Percentiles rank a stretch among this genome's conserved stretches.
Conservation (phyloP, 176 grass and related monocot genomes). For the Otatea glauca region DNA sequence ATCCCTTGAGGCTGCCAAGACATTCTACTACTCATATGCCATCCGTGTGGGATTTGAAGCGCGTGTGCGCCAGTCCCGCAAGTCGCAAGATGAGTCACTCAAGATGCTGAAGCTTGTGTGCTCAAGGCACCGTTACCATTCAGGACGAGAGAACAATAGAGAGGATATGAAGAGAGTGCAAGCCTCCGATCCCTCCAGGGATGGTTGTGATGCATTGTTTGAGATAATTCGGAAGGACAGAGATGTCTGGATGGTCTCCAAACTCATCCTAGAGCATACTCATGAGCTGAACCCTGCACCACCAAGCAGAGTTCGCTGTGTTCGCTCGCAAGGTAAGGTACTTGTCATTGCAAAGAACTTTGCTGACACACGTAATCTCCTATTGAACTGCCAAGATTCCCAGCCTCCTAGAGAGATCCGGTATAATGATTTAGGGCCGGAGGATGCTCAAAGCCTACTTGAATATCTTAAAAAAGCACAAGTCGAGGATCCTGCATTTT, state of each 20-base stretch:
- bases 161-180: slow-evolving; percentile 63
- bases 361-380: slow-evolving; percentile 84
- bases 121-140: slow-evolving; percentile 90
- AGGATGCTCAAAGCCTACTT: slow-evolving; percentile 78
- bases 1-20: slow-evolving; percentile 79
- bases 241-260: slow-evolving; percentile 77
- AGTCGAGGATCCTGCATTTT: slow-evolving; percentile 77
- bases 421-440: slow-evolving; percentile 85
- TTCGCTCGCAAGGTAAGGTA: slow-evolving; percentile 91
- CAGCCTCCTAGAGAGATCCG: slow-evolving; percentile 57
- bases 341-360: slow-evolving; percentile 98
- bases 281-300: slow-evolving; percentile 69
- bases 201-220: slow-evolving; percentile 83
- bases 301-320: slow-evolving; percentile 72
- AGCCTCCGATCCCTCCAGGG: slow-evolving; percentile 51
- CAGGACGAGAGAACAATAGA: slow-evolving; percentile 64
- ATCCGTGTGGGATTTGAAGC: slow-evolving; percentile 83
- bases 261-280: slow-evolving; percentile 85
- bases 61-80: slow-evolving; percentile 84
- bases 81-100: slow-evolving; percentile 80
- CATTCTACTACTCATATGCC: slow-evolving; percentile 88
- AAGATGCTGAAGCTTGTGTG: slow-evolving; percentile 99
- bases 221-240: slow-evolving; percentile 92
- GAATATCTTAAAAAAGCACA: slow-evolving; percentile 75
- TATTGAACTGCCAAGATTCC: slow-evolving; percentile 71